Evolutionary conservation across 768 basidiomycete species (phyloP).

Genomic region (Tylopilus intermedius): DNA sequence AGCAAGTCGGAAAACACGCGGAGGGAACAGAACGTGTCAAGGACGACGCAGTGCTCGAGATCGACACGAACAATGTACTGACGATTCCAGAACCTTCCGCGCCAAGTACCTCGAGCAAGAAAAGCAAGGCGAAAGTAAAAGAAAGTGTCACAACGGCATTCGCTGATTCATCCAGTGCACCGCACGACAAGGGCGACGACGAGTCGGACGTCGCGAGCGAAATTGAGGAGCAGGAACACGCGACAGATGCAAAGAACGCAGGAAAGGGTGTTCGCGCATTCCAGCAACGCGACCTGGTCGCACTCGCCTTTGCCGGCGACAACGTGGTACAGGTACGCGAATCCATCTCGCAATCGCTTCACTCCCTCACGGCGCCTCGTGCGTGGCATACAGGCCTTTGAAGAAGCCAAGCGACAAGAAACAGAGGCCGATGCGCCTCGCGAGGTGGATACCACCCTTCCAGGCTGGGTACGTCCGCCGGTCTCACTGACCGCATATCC

Average conservation of each 20-base stretch:
- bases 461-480: slow-evolving; percentile 78
- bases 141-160: background rate
- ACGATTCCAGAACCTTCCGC: slow-evolving; percentile 13
- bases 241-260: slow-evolving; percentile 41
- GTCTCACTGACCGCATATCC: background rate
- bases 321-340: slow-evolving; percentile 80
- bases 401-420: slow-evolving; percentile 74
- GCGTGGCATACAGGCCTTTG: slow-evolving; percentile 61
- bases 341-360: background rate
- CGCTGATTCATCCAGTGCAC: slow-evolving; percentile 4
- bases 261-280: slow-evolving; percentile 56
- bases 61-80: slow-evolving; percentile 37
- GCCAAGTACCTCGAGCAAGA: background rate
- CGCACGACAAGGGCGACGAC: slow-evolving; percentile 25
- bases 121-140: slow-evolving; percentile 17
- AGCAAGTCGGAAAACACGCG: slow-evolving; percentile 49
- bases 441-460: slow-evolving; percentile 83
- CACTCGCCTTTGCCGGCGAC: slow-evolving; percentile 94
- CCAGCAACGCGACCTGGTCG: slow-evolving; percentile 88
- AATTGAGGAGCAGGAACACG: slow-evolving; percentile 62
- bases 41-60: slow-evolving; percentile 79
- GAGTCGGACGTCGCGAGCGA: slow-evolving; percentile 61
- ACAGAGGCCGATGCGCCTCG: slow-evolving; percentile 83
- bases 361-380: background rate
- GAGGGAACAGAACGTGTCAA: slow-evolving; percentile 54